Evolutionary conservation across 2,329 filamentous ascomycete species (phyloP).

Genomic region (Amphichorda felina): DNA sequence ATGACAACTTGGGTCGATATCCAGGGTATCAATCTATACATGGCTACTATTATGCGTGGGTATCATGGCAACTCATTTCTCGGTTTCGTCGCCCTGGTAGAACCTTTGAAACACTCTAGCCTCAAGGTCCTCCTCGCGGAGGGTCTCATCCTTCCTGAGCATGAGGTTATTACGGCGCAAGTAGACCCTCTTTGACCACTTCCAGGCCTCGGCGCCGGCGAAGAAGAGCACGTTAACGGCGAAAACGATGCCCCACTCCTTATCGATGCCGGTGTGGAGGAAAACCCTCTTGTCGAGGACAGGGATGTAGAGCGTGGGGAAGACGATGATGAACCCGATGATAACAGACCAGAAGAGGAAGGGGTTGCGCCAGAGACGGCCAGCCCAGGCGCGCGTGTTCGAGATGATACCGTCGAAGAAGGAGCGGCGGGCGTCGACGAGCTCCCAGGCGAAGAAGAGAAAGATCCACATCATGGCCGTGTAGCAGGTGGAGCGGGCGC

Average conservation of each 20-base stretch:
- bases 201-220: conserved; percentile 52
- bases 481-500: conserved; percentile 54
- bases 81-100: neutral
- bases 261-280: conserved; percentile 51
- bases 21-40: neutral
- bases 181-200: conserved; percentile 50
- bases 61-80: neutral
- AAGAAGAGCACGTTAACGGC: conserved; percentile 50
- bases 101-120: conserved; percentile 9
- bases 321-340: conserved; percentile 41
- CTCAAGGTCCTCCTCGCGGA: conserved; percentile 11
- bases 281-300: conserved; percentile 54
- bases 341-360: conserved; percentile 39
- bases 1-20: no score
- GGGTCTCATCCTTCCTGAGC: conserved; percentile 9
- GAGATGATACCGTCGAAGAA: conserved; percentile 48
- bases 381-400: conserved; percentile 38
- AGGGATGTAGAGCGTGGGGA: conserved; percentile 56
- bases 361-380: conserved; percentile 41
- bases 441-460: conserved; percentile 58
- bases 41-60: no score
- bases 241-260: conserved; percentile 62
- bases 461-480: conserved; percentile 58
- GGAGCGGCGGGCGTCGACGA: conserved; percentile 51
- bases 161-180: conserved; percentile 22